phyloP scores from a whole-genome alignment of 495 filamentous ascomycete species.

The Pyrenula massariospora region DNA sequence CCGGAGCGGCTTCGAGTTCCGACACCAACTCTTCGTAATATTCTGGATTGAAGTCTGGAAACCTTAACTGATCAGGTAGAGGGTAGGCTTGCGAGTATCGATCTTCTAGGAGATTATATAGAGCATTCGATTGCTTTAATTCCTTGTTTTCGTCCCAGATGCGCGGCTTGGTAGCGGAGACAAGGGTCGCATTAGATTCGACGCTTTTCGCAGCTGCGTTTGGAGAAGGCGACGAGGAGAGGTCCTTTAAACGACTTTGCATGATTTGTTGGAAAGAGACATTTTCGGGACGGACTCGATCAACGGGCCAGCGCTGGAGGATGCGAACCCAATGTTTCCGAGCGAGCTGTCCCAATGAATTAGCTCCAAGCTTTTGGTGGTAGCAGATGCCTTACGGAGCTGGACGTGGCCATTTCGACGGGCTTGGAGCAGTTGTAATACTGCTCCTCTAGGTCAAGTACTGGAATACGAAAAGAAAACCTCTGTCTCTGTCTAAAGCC shows the following conservation, averaged over 20 bases:
- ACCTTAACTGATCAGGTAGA: constrained; percentile 44
- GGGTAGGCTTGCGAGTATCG: constrained; percentile 61
- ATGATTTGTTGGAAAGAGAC: constrained; percentile 64
- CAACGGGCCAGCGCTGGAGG: constrained; percentile 66
- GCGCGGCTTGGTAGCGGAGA: constrained; percentile 8
- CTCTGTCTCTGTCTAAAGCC: too few species aligned
- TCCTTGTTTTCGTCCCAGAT: constrained; percentile 24
- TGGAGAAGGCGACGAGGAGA: constrained; percentile 11
- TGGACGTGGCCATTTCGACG: background rate
- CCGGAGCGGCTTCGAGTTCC: constrained; percentile 63
- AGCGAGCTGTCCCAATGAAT: constrained; percentile 19
- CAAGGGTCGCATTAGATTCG: constrained; percentile 10
- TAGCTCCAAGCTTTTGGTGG: constrained; percentile 1
- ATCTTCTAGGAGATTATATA: constrained; percentile 65
- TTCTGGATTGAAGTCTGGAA: constrained; percentile 61
- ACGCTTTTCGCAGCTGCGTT: constrained; percentile 2
- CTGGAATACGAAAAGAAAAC: background rate
- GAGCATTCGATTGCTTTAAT: constrained; percentile 51
- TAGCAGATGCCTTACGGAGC: background rate
- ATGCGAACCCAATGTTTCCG: constrained; percentile 51
- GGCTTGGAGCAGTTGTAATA: background rate
- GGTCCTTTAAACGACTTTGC: constrained; percentile 41
- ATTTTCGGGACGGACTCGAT: constrained; percentile 60
- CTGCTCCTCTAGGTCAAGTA: background rate
- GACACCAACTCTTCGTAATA: constrained; percentile 63